These are phyloP conservation scores for Mariannaea sp. DNA, from an alignment of 2,329 filamentous ascomycete genomes.

Conservation along the genomic window DNA sequence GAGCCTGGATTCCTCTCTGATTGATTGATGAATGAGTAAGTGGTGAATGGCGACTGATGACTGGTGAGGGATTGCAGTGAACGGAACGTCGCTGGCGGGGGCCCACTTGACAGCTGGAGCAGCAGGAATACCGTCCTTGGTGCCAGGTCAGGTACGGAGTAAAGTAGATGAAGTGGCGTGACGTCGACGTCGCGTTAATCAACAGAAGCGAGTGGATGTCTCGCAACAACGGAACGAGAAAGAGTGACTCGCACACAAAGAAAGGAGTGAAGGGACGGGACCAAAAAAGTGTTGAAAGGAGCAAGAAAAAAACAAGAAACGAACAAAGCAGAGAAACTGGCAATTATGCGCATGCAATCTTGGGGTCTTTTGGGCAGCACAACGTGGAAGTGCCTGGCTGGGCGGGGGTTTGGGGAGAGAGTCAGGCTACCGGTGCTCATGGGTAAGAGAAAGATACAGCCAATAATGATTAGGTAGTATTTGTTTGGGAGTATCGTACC, in stretches of 20 bases:
- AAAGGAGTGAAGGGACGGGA: conserved; percentile 5
- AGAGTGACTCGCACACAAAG: conserved; percentile 21
- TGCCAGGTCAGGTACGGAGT: no score
- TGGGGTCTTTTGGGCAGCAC: neutral
- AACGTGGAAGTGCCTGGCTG: no score
- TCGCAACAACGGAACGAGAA: conserved; percentile 20
- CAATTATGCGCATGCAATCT: conserved; percentile 1
- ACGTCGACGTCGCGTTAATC: conserved; percentile 28
- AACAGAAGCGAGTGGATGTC: conserved; percentile 22
- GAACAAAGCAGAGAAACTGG: neutral
- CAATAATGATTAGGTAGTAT: no score
- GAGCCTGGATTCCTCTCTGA: neutral
- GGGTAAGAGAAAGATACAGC: no score
- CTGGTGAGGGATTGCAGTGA: conserved; percentile 4
- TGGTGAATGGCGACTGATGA: neutral
- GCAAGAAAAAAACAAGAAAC: conserved; percentile 21
- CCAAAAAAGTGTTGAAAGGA: no score
- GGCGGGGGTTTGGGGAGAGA: neutral
- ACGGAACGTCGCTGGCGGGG: no score
- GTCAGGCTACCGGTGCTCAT: no score
- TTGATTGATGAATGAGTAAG: neutral
- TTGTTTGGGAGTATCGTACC: no score
- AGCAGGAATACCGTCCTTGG: no score
- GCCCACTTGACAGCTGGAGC: conserved; percentile 15
- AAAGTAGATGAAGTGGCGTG: conserved; percentile 32